Percentiles rank a stretch among this genome's conserved stretches.
Conservation (phyloP, 176 grass and related monocot species). For the Carex kokanica region DNA sequence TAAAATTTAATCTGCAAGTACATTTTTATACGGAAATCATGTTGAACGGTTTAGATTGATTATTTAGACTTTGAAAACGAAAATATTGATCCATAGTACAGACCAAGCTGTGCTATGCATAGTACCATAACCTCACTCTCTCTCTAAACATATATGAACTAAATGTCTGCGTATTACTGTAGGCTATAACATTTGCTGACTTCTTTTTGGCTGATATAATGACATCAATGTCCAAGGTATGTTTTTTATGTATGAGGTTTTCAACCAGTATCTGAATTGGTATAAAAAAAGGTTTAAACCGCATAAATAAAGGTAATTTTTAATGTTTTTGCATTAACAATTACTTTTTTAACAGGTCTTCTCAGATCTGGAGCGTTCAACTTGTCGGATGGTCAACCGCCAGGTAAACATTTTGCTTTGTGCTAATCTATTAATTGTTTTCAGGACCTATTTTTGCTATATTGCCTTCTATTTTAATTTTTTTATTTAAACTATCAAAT, state of each 20-base stretch:
- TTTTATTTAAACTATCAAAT: neutral
- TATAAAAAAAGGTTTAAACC: neutral
- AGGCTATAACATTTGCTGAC: constrained; percentile 97
- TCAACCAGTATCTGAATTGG: constrained; percentile 1
- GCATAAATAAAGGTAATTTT: neutral
- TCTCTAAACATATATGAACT: constrained; percentile 13
- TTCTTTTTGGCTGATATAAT: constrained; percentile 99
- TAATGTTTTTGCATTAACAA: neutral
- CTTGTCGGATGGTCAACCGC: constrained; percentile 89
- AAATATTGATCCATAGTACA: no score
- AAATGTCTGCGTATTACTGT: constrained; percentile 21
- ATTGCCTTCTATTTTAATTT: neutral
- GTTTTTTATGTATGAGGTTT: constrained; percentile 20
- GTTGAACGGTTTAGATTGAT: no score
- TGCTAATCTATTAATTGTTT: constrained; percentile 1
- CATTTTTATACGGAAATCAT: no score
- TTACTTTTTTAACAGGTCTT: constrained; percentile 71
- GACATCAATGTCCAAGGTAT: constrained; percentile 99
- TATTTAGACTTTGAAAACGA: no score
- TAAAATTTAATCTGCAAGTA: no score
- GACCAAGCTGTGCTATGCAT: no score
- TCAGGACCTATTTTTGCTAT: neutral
- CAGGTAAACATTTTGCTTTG: constrained; percentile 53
- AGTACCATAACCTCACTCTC: neutral
- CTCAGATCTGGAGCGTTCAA: constrained; percentile 96